Evolutionary conservation across 768 basidiomycete genomes (phyloP).

Genomic region (Gloeopeniophorella convolvens): DNA sequence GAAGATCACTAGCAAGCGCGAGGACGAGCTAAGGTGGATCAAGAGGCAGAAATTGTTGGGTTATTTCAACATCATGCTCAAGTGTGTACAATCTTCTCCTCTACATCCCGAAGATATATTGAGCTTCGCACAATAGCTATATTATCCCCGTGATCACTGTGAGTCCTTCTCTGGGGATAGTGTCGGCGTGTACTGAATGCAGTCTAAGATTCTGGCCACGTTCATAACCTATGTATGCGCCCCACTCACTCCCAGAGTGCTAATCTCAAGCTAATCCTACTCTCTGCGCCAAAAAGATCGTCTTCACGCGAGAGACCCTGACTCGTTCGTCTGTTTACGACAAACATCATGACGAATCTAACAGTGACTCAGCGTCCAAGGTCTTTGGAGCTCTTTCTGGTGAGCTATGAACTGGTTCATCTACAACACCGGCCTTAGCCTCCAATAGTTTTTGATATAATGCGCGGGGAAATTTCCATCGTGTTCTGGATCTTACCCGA

Average conservation of each 20-base stretch:
- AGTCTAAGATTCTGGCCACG: slow-evolving; percentile 28
- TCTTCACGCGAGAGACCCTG: slow-evolving; percentile 30
- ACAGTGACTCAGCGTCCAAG: slow-evolving; percentile 20
- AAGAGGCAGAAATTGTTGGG: slow-evolving; percentile 30
- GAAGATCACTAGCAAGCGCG: slow-evolving; percentile 28
- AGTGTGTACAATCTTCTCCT: too few species aligned
- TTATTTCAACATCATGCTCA: slow-evolving; percentile 29
- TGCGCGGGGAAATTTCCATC: slow-evolving; percentile 28
- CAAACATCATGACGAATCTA: background rate
- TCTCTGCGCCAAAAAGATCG: too few species aligned
- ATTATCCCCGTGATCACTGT: slow-evolving; percentile 35
- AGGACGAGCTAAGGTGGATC: slow-evolving; percentile 33
- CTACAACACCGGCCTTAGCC: background rate
- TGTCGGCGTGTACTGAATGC: background rate
- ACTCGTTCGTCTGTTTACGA: slow-evolving; percentile 20
- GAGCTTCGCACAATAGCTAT: slow-evolving; percentile 27
- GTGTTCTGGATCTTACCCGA: slow-evolving; percentile 23
- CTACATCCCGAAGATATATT: background rate
- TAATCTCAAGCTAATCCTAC: too few species aligned
- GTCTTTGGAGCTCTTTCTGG: slow-evolving; percentile 28
- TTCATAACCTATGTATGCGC: slow-evolving; percentile 29
- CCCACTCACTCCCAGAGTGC: background rate
- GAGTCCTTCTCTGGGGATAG: background rate
- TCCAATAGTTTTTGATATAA: slow-evolving; percentile 34
- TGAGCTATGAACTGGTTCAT: background rate